Percentiles rank a stretch among this genome's conserved stretches.
These are phyloP conservation scores for Emydomyces testavorans DNA, from an alignment of 2,329 filamentous ascomycete species.

Conservation along the genomic window DNA sequence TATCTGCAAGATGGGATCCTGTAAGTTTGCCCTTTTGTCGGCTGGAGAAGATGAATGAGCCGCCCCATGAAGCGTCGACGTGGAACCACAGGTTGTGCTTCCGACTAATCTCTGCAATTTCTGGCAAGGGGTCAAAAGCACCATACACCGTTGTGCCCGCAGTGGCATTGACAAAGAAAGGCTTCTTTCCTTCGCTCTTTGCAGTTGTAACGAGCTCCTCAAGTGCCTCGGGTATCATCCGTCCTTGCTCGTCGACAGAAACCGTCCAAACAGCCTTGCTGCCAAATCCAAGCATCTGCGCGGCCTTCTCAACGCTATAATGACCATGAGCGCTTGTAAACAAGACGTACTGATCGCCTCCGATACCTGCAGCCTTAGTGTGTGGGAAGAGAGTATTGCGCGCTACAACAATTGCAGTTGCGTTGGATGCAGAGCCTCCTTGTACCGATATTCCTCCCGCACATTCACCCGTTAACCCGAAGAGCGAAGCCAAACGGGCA, in stretches of 20 bases:
- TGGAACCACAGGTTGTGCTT: slow-evolving; percentile 76
- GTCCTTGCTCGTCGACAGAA: slow-evolving; percentile 58
- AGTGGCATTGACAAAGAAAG: slow-evolving; percentile 91
- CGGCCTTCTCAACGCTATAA: slow-evolving; percentile 89
- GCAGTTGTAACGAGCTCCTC: slow-evolving; percentile 51
- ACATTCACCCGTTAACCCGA: slow-evolving; percentile 59
- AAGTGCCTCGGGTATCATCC: slow-evolving; percentile 58
- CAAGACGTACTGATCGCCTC: slow-evolving; percentile 54
- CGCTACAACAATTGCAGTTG: slow-evolving; percentile 73
- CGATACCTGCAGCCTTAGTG: slow-evolving; percentile 64
- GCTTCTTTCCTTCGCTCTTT: slow-evolving; percentile 58
- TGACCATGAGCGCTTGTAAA: slow-evolving; percentile 88
- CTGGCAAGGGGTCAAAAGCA: slow-evolving; percentile 68
- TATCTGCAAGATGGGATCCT: slow-evolving; percentile 65
- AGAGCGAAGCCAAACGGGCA: slow-evolving; percentile 58
- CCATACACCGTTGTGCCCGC: slow-evolving; percentile 90
- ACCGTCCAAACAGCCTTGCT: slow-evolving; percentile 60
- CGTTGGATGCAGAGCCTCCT: slow-evolving; percentile 75
- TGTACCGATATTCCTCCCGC: slow-evolving; percentile 64
- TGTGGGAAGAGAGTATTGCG: slow-evolving; percentile 73
- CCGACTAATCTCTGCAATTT: slow-evolving; percentile 59
- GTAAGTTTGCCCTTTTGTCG: slow-evolving; percentile 52
- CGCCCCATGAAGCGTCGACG: slow-evolving; percentile 86
- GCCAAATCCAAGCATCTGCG: slow-evolving; percentile 80
- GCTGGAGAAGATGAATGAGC: slow-evolving; percentile 65